Conservation (phyloP, 345 rosid species). For the Corchorus olitorius region DNA sequence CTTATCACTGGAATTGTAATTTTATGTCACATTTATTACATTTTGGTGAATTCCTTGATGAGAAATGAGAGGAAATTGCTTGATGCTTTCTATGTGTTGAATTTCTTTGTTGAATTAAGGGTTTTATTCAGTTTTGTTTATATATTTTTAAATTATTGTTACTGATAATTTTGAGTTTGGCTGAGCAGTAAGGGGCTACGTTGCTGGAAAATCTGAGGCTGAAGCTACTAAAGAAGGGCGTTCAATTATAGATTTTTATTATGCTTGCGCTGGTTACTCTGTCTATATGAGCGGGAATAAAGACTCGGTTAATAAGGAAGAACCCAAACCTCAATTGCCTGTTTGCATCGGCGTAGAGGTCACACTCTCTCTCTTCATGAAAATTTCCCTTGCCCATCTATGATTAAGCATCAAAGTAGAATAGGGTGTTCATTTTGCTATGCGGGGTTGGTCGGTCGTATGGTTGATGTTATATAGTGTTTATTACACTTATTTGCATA, state of each 20-base stretch:
- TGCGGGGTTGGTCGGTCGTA: neutral
- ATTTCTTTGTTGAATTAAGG: neutral
- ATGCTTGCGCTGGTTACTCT: constrained; percentile 70
- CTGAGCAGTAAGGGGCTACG: constrained; percentile 43
- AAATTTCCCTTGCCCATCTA: neutral
- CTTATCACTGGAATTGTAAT: neutral
- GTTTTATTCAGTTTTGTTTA: neutral
- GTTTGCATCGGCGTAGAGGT: constrained; percentile 72
- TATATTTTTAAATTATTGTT: neutral
- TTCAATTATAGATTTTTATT: constrained; percentile 47
- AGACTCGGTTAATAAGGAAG: constrained; percentile 39
- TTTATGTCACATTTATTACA: neutral
- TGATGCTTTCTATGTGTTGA: no score
- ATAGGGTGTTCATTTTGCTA: neutral
- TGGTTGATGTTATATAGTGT: neutral
- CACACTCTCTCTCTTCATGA: constrained; percentile 12
- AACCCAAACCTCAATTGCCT: constrained; percentile 46
- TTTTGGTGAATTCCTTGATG: neutral
- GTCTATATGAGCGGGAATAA: constrained; percentile 43
- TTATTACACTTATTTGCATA: neutral
- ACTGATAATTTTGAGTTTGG: neutral
- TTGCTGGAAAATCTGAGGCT: constrained; percentile 48
- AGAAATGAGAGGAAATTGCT: neutral
- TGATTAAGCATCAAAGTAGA: neutral
- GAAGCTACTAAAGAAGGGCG: constrained; percentile 49